A percentile compares a stretch with the other conserved stretches of the same genome.
These are phyloP conservation scores for Debaryomyces robertsiae DNA, from an alignment of 1,139 yeast genomes.

Conservation along the genomic window DNA sequence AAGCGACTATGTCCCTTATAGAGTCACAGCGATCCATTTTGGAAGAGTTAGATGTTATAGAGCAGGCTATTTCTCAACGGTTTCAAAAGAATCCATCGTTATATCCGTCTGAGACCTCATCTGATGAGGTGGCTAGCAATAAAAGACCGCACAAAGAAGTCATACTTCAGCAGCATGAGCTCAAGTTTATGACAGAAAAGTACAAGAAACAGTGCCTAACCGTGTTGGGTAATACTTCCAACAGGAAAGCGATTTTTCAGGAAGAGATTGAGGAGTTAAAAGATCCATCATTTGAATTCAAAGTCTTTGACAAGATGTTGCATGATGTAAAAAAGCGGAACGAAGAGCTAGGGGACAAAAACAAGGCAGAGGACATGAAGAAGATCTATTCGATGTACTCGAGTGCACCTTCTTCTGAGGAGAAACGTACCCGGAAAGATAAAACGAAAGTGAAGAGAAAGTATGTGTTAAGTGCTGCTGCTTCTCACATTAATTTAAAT, in stretches of 20 bases:
- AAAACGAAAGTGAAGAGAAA: slow-evolving; percentile 34
- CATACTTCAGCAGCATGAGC: slow-evolving; percentile 70
- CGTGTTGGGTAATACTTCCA: slow-evolving; percentile 23
- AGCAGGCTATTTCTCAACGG: slow-evolving; percentile 34
- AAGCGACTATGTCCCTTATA: slow-evolving; percentile 30
- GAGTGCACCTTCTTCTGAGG: slow-evolving; percentile 25
- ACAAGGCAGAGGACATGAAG: slow-evolving; percentile 33
- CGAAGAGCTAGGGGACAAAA: slow-evolving; percentile 14
- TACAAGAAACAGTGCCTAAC: slow-evolving; percentile 40
- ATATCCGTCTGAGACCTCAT: slow-evolving; percentile 15
- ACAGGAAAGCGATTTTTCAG: slow-evolving; percentile 19
- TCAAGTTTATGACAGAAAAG: slow-evolving; percentile 52
- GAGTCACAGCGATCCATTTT: slow-evolving; percentile 40
- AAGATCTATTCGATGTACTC: slow-evolving; percentile 42
- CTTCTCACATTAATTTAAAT: slow-evolving; percentile 51
- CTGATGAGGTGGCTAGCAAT: slow-evolving; percentile 15
- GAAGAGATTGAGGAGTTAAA: slow-evolving; percentile 26
- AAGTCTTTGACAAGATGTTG: slow-evolving; percentile 46
- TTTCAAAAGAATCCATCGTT: slow-evolving; percentile 34
- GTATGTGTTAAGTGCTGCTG: slow-evolving; percentile 50
- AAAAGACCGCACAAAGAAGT: slow-evolving; percentile 48
- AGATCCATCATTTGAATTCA: slow-evolving; percentile 34
- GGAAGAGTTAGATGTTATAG: slow-evolving; percentile 42
- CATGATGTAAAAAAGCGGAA: slow-evolving; percentile 32
- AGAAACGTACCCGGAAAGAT: slow-evolving; percentile 18